Conservation (phyloP, 192 early-diverging fungal genomes). For the Diversispora eburnea region DNA sequence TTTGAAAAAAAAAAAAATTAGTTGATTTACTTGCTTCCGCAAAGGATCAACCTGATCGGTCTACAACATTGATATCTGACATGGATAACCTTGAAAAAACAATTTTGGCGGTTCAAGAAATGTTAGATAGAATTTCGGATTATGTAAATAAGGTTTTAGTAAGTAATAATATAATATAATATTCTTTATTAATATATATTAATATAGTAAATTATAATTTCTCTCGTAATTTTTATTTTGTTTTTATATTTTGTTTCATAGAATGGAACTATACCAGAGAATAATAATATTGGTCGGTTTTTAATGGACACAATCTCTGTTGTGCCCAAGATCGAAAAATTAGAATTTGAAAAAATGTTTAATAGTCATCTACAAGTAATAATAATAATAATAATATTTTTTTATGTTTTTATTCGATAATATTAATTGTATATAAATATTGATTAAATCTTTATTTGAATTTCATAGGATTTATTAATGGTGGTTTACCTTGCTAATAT, state of each 20-base stretch:
- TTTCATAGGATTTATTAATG: constrained; percentile 84
- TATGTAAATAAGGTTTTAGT: constrained; percentile 78
- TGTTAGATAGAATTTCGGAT: constrained; percentile 77
- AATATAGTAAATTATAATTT: not conserved
- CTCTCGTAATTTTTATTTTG: not conserved
- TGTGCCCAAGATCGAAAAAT: constrained; percentile 81
- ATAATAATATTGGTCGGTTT: constrained; percentile 83
- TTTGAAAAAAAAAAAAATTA: constrained; percentile 30
- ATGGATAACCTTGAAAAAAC: constrained; percentile 88
- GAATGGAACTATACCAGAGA: constrained; percentile 52
- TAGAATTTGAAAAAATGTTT: constrained; percentile 89
- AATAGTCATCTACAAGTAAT: constrained; percentile 77
- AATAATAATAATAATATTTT: not conserved
- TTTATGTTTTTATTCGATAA: not conserved
- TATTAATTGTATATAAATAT: not conserved
- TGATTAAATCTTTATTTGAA: not conserved
- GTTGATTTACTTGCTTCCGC: constrained; percentile 68
- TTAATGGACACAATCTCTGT: constrained; percentile 90
- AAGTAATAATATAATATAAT: constrained; percentile 27
- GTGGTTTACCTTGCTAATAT: constrained; percentile 94
- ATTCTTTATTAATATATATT: not conserved
- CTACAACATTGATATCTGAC: constrained; percentile 68
- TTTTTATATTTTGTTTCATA: constrained; percentile 27
- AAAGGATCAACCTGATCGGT: constrained; percentile 49
- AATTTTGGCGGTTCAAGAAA: constrained; percentile 69